Conservation (phyloP, 169 alveolate genomes). For the Plasmodium berghei region DNA sequence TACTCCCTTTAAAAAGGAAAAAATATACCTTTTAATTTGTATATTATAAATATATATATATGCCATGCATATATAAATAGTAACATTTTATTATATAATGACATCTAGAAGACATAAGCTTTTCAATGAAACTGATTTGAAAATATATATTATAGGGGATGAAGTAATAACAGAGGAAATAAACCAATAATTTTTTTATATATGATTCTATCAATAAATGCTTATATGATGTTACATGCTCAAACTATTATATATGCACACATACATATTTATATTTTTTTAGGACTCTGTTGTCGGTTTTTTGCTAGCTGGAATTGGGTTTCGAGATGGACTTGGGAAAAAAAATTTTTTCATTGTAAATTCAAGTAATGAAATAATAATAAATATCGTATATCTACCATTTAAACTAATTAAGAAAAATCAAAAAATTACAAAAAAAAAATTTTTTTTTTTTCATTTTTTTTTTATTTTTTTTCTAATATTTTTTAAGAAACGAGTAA, state of each 20-base stretch:
- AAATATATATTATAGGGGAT: slow-evolving; percentile 85
- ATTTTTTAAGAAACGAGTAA: slow-evolving; percentile 78
- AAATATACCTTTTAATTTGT: neutral
- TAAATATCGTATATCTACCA: neutral
- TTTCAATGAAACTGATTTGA: slow-evolving; percentile 73
- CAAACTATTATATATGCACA: neutral
- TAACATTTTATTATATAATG: slow-evolving; percentile 23
- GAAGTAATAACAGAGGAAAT: slow-evolving; percentile 70
- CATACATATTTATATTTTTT: slow-evolving; percentile 1
- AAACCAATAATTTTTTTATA: neutral
- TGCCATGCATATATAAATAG: slow-evolving; percentile 7
- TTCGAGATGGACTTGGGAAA: slow-evolving; percentile 84
- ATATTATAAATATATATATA: neutral
- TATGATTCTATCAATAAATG: neutral
- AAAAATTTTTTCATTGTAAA: slow-evolving; percentile 82
- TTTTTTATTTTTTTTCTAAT: neutral
- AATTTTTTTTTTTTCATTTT: neutral
- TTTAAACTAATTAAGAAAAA: neutral
- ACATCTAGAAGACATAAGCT: slow-evolving; percentile 66
- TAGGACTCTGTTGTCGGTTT: slow-evolving; percentile 87
- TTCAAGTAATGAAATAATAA: slow-evolving; percentile 67
- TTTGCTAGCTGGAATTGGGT: slow-evolving; percentile 85
- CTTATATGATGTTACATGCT: neutral
- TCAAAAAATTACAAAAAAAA: neutral
- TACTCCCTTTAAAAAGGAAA: neutral